phyloP scores from a whole-genome alignment of 768 basidiomycete genomes.

The Lactarius hengduanensis region DNA sequence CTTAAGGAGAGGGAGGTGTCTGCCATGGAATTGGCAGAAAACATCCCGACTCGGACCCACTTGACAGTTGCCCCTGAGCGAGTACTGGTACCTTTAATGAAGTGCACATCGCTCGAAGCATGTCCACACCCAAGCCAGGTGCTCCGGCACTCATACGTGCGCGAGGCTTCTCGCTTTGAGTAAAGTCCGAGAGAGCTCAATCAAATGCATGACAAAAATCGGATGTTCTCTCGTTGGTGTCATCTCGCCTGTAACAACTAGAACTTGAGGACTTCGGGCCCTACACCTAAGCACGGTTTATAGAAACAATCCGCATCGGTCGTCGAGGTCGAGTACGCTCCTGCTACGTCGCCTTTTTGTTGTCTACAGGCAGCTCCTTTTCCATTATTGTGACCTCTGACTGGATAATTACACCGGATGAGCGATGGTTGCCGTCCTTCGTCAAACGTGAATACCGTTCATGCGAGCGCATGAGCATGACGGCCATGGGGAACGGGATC shows the following conservation, averaged over 20 bases:
- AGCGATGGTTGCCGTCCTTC: background rate
- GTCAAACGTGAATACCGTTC: constrained; percentile 5
- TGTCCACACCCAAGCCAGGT: too few species aligned
- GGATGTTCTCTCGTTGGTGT: too few species aligned
- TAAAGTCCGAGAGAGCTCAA: too few species aligned
- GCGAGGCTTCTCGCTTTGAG: too few species aligned
- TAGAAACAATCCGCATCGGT: background rate
- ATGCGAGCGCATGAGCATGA: constrained; percentile 23
- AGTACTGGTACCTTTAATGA: background rate
- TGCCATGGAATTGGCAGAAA: background rate
- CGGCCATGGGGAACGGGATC: constrained; percentile 2
- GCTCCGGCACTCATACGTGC: too few species aligned
- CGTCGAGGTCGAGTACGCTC: background rate
- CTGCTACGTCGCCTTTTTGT: too few species aligned
- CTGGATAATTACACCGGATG: background rate
- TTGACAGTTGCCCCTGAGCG: background rate
- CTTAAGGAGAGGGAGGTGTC: background rate
- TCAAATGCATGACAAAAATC: too few species aligned
- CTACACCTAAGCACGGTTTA: background rate
- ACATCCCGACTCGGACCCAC: background rate
- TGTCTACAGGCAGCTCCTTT: background rate
- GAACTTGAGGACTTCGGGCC: background rate
- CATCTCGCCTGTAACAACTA: background rate
- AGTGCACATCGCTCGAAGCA: too few species aligned
- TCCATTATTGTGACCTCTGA: constrained; percentile 12